Conservation (phyloP, 2,329 filamentous ascomycete species). For the Cadophora sp. region DNA sequence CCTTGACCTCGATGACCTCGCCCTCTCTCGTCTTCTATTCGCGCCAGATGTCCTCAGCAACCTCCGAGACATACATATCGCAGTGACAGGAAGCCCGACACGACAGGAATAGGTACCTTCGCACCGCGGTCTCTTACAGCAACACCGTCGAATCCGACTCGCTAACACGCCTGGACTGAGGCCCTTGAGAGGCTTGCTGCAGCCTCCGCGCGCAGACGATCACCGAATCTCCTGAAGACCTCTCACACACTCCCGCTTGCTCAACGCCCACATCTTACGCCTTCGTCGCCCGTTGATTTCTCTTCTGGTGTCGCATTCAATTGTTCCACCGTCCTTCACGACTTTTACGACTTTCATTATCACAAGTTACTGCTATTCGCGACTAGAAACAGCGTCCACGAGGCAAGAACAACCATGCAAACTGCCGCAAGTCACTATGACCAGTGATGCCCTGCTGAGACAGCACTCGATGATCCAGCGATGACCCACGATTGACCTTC, state of each 20-base stretch:
- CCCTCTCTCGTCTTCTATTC: neutral
- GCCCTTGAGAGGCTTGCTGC: conserved; percentile 29
- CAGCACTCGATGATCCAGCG: conserved; percentile 24
- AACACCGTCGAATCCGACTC: conserved; percentile 16
- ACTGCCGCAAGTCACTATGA: conserved; percentile 32
- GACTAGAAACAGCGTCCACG: conserved; percentile 18
- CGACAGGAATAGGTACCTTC: conserved; percentile 6
- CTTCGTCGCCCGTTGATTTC: conserved; percentile 1
- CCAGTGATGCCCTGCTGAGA: conserved; percentile 31
- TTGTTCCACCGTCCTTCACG: conserved; percentile 12
- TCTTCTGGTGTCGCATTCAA: conserved; percentile 12
- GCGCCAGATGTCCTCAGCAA: conserved; percentile 20
- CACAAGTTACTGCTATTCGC: neutral
- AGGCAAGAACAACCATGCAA: conserved; percentile 29
- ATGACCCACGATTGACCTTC: conserved; percentile 29
- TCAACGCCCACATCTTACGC: conserved; percentile 15
- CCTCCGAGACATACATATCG: conserved; percentile 14
- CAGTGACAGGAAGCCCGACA: conserved; percentile 9
- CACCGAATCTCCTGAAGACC: conserved; percentile 24
- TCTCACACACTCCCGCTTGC: neutral
- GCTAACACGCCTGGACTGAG: conserved; percentile 8
- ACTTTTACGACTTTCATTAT: conserved; percentile 19
- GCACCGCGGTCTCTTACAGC: conserved; percentile 11
- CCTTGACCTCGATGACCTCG: neutral
- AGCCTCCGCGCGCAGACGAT: conserved; percentile 25